Evolutionary conservation across 2,329 filamentous ascomycete genomes (phyloP).

Genomic region (Arthroderma sp.): DNA sequence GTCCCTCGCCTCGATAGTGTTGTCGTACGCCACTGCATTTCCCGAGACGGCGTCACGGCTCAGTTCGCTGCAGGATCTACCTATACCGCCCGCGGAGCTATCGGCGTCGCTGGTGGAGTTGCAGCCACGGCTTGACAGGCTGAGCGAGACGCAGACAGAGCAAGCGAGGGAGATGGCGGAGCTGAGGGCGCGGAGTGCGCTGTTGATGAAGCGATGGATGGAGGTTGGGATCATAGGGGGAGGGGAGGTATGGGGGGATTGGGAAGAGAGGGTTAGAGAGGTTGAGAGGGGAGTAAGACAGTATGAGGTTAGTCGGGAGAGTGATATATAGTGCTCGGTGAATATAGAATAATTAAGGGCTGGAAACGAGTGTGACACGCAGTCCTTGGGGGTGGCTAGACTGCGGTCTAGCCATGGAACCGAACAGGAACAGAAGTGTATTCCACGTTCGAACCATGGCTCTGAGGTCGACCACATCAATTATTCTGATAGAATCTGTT

Average conservation of each 20-base stretch:
- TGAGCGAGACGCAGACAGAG: conserved; percentile 24
- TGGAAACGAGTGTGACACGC: no score
- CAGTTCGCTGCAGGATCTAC: conserved; percentile 35
- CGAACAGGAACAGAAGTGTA: no score
- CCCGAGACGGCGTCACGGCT: conserved; percentile 36
- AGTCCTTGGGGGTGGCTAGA: no score
- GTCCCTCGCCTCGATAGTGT: conserved; percentile 28
- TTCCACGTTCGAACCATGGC: no score
- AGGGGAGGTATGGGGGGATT: conserved; percentile 56
- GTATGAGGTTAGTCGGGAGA: conserved; percentile 44
- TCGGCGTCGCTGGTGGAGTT: conserved; percentile 31
- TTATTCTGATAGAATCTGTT: no score
- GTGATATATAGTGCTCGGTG: conserved; percentile 27
- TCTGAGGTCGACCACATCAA: no score
- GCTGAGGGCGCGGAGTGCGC: conserved; percentile 30
- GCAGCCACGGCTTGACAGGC: conserved; percentile 27
- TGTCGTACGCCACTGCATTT: conserved; percentile 33
- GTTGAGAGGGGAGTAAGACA: conserved; percentile 54
- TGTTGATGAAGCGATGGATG: conserved; percentile 56
- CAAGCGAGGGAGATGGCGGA: conserved; percentile 29
- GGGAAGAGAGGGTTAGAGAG: conserved; percentile 53
- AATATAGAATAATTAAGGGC: neutral
- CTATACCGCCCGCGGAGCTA: conserved; percentile 29
- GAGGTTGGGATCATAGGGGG: conserved; percentile 55
- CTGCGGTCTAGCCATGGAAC: no score